Percentiles rank a stretch among this genome's conserved stretches.
phyloP scores from a whole-genome alignment of 2,329 filamentous ascomycete species.

The Delphinella strobiligena region DNA sequence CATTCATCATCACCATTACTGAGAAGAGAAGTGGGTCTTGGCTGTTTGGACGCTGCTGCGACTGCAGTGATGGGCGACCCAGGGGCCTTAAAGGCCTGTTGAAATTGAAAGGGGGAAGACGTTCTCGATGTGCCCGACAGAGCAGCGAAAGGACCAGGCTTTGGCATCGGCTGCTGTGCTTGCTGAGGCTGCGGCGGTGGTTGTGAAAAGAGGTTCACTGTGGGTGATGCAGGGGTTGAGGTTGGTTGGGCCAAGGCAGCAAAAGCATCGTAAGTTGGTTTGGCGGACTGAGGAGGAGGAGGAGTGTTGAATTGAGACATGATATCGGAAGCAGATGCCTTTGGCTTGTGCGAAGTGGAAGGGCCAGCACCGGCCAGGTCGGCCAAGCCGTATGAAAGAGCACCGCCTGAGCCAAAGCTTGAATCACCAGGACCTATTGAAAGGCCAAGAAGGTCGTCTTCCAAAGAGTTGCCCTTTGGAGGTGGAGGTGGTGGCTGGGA shows the following conservation, averaged over 20 bases:
- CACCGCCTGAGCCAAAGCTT: conserved; percentile 61
- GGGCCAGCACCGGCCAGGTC: conserved; percentile 6
- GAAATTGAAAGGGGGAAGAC: conserved; percentile 26
- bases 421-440: conserved; percentile 59
- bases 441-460: conserved; percentile 82
- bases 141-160: conserved; percentile 48
- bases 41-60: conserved; percentile 6
- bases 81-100: conserved; percentile 7
- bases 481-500: conserved; percentile 17
- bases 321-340: conserved; percentile 13
- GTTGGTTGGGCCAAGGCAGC: conserved; percentile 36
- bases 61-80: conserved; percentile 9
- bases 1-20: conserved; percentile 71
- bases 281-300: conserved; percentile 29
- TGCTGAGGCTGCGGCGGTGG: conserved; percentile 20
- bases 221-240: conserved; percentile 38
- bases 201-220: conserved; percentile 26
- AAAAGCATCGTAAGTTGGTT: conserved; percentile 47
- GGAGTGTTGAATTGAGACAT: conserved; percentile 20
- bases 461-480: conserved; percentile 53
- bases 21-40: background rate
- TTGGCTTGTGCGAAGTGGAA: conserved; percentile 1
- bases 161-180: conserved; percentile 12
- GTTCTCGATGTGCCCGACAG: conserved; percentile 27
- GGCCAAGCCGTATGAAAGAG: conserved; percentile 47